A percentile compares a stretch with the other conserved stretches of the same genome.
phyloP scores from a whole-genome alignment of 495 filamentous ascomycete genomes.

The Penicillium samsonianum region DNA sequence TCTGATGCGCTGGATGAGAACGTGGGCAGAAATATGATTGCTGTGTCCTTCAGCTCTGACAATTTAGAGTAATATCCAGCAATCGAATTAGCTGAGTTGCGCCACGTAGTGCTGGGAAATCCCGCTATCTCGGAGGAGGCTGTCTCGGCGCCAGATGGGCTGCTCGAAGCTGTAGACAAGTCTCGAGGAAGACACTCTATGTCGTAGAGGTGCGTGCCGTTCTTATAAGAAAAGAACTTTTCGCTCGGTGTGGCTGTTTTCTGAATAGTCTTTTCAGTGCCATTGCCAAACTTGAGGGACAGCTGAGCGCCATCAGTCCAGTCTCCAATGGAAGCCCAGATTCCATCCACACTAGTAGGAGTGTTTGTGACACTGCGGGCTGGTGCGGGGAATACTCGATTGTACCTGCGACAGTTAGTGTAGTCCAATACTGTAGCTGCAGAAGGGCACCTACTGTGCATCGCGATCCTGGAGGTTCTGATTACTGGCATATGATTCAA shows the following conservation, averaged over 20 bases:
- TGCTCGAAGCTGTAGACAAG: constrained; percentile 10
- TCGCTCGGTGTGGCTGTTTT: constrained; percentile 25
- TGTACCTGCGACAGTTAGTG: constrained; percentile 27
- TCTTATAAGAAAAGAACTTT: constrained; percentile 26
- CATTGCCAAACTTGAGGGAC: constrained; percentile 24
- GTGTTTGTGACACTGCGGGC: constrained; percentile 29
- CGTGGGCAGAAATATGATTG: constrained; percentile 41
- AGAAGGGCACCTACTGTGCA: constrained; percentile 33
- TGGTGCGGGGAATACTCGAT: constrained; percentile 26
- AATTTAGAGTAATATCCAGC: constrained; percentile 42
- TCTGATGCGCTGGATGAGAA: constrained; percentile 31
- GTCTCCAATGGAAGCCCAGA: constrained; percentile 24
- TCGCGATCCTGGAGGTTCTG: constrained; percentile 40
- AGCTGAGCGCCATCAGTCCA: constrained; percentile 29
- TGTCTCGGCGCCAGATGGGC: constrained; percentile 52
- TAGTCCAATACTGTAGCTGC: background rate
- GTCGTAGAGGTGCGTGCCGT: constrained; percentile 25
- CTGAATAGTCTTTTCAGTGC: constrained; percentile 20
- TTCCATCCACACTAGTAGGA: constrained; percentile 22
- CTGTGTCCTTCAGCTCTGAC: constrained; percentile 34
- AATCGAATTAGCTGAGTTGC: constrained; percentile 32
- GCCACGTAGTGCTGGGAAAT: constrained; percentile 62
- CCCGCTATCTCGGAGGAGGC: constrained; percentile 48
- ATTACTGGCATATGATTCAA: constrained; percentile 21
- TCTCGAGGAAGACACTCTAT: constrained; percentile 26